Percentiles rank a stretch among this genome's conserved stretches.
Evolutionary conservation across 202 grass and related monocot genomes (phyloP).

Genomic region (Brachypodium distachyon): DNA sequence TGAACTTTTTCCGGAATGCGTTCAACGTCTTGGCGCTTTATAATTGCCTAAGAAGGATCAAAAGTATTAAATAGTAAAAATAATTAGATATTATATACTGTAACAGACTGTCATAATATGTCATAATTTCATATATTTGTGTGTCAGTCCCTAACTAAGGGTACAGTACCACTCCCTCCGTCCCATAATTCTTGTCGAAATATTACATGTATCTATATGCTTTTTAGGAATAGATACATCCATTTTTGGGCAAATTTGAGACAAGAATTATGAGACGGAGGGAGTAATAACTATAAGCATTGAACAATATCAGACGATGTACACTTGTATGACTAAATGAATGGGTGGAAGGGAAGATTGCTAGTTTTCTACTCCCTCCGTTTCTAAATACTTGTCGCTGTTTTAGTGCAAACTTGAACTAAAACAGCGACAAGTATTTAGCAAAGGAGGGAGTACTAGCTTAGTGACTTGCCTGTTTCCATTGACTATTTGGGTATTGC

Average conservation of each 20-base stretch:
- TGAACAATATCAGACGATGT: not conserved
- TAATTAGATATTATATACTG: not conserved
- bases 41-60: slow-evolving; percentile 52
- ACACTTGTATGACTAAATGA: not conserved
- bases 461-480: not conserved
- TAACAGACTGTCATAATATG: not conserved
- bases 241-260: no score
- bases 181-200: no score
- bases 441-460: no score
- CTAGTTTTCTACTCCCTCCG: no score
- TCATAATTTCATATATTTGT: not conserved
- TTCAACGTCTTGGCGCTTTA: slow-evolving; percentile 82
- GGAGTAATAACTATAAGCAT: not conserved
- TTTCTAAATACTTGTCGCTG: no score
- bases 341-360: not conserved
- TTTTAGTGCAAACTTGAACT: no score
- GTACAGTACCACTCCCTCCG: not conserved
- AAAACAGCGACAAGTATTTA: no score
- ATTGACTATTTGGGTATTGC: not conserved
- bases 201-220: no score
- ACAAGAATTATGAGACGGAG: no score
- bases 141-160: not conserved
- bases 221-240: no score
- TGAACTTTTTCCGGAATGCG: slow-evolving; percentile 80
- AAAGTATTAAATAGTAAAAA: slow-evolving; percentile 3